Evolutionary conservation across 2,329 filamentous ascomycete species (phyloP).

Genomic region (Beauveria sp.): DNA sequence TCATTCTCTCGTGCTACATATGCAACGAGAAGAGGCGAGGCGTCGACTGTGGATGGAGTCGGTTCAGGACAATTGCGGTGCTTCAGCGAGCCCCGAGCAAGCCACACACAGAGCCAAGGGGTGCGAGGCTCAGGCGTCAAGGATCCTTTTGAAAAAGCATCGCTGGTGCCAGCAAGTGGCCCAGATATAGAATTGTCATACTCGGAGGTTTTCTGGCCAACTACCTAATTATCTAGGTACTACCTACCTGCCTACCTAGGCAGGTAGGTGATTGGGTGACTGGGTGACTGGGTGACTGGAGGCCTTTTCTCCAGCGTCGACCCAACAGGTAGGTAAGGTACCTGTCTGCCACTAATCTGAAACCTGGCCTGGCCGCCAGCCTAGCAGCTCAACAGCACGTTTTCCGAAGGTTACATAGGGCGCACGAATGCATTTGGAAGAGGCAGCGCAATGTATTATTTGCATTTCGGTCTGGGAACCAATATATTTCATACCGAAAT

Average conservation of each 20-base stretch:
- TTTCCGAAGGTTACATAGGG: neutral
- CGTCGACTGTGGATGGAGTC: neutral
- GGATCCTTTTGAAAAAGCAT: neutral
- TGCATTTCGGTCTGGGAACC: neutral
- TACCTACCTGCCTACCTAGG: neutral
- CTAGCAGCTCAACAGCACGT: neutral
- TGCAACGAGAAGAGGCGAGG: neutral
- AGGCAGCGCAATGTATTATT: neutral
- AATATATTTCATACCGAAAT: neutral
- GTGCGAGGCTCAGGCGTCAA: neutral
- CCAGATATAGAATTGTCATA: neutral
- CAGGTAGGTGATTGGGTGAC: neutral
- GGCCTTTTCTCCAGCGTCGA: too few species aligned
- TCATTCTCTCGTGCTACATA: neutral
- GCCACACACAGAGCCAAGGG: neutral
- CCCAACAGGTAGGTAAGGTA: too few species aligned
- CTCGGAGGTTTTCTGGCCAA: neutral
- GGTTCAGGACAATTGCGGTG: neutral
- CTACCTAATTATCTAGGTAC: neutral
- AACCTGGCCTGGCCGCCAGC: neutral
- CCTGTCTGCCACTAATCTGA: too few species aligned
- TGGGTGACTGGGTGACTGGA: too few species aligned
- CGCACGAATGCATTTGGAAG: neutral
- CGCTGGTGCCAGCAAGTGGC: neutral
- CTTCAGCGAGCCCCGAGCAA: constrained; percentile 2